A percentile compares a stretch with the other conserved stretches of the same genome.
Evolutionary conservation across 192 early-diverging fungal genomes (phyloP).

Genomic region (Coemansia sp.): DNA sequence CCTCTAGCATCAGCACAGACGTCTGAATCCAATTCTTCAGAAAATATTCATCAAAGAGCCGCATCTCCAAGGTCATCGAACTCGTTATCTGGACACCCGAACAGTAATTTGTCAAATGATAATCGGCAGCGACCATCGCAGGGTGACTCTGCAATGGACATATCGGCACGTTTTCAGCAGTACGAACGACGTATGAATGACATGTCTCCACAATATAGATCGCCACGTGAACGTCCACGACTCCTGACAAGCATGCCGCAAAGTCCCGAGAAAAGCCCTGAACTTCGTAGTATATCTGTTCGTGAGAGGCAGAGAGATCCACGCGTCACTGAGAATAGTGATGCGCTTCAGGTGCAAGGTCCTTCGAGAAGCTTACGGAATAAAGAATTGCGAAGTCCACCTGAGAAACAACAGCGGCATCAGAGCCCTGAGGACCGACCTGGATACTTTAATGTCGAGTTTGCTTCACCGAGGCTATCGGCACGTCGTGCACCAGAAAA

Average conservation of each 20-base stretch:
- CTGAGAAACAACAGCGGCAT: constrained; percentile 5
- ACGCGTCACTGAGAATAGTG: neutral
- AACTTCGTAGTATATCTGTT: neutral
- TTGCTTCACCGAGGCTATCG: constrained; percentile 30
- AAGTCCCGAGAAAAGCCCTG: constrained; percentile 6
- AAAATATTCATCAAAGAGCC: constrained; percentile 5
- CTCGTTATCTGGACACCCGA: neutral
- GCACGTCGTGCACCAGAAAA: constrained; percentile 20
- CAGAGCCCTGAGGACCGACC: constrained; percentile 8
- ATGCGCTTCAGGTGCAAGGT: neutral
- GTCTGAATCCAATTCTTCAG: constrained; percentile 8
- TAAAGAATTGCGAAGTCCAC: constrained; percentile 2
- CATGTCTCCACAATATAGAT: constrained; percentile 26
- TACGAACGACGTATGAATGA: constrained; percentile 29
- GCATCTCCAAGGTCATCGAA: constrained; percentile 14
- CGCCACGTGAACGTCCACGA: constrained; percentile 34
- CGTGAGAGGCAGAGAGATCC: neutral
- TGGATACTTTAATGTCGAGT: constrained; percentile 7
- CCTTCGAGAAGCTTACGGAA: neutral
- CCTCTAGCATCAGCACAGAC: constrained; percentile 1
- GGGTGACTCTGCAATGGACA: constrained; percentile 33
- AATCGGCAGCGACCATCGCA: constrained; percentile 15
- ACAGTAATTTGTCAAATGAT: neutral
- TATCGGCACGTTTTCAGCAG: constrained; percentile 38
- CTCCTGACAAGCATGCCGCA: neutral